phyloP scores from a whole-genome alignment of 2,329 filamentous ascomycete genomes.

The Trichoderma afroharzianum region DNA sequence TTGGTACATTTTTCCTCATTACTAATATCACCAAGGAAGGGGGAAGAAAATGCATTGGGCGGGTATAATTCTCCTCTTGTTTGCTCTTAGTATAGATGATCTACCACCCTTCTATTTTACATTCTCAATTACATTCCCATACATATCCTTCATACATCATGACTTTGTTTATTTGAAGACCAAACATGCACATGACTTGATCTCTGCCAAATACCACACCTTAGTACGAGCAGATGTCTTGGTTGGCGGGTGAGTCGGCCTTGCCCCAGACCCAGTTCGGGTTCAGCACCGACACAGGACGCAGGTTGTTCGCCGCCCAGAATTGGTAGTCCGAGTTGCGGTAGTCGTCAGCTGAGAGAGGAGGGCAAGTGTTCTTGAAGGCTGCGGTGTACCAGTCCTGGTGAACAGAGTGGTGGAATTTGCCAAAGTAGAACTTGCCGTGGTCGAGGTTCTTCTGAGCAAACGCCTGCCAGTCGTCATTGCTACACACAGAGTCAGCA shows the following conservation, averaged over 20 bases:
- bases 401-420: slow-evolving; percentile 22
- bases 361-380: slow-evolving; percentile 22
- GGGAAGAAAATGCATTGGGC: not conserved
- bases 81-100: not conserved
- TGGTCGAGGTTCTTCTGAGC: slow-evolving; percentile 22
- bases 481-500: not conserved
- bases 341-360: slow-evolving; percentile 18
- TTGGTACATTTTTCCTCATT: not conserved
- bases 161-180: not conserved
- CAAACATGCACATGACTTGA: not conserved
- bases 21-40: not conserved
- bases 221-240: slow-evolving; percentile 20
- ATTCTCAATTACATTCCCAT: not conserved
- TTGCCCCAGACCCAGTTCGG: slow-evolving; percentile 21
- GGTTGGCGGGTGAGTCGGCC: slow-evolving; percentile 19
- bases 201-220: not conserved
- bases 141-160: not conserved
- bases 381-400: slow-evolving; percentile 19
- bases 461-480: slow-evolving; percentile 17
- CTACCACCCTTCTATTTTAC: not conserved
- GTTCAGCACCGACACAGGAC: slow-evolving; percentile 19
- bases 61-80: not conserved
- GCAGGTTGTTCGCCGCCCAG: slow-evolving; percentile 20
- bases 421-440: slow-evolving; percentile 22
- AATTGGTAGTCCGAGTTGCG: slow-evolving; percentile 22